Evolutionary conservation across 2,329 filamentous ascomycete species (phyloP).

Genomic region (Xylaria digitata): DNA sequence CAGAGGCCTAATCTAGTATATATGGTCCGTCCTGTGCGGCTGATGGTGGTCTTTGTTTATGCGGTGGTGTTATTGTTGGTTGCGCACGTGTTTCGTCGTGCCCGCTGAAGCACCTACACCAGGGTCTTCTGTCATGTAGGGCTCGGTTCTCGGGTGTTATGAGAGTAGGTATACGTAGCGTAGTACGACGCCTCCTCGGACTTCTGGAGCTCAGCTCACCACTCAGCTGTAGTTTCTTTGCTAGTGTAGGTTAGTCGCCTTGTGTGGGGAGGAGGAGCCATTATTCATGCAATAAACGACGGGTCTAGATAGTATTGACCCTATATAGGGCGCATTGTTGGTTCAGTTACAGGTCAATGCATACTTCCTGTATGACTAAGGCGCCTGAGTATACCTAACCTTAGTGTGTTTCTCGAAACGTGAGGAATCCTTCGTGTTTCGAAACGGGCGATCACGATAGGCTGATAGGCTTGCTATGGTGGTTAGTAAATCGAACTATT

Average conservation of each 20-base stretch:
- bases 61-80: background rate
- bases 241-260: background rate
- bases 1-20: background rate
- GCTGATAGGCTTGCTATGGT: constrained; percentile 24
- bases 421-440: constrained; percentile 29
- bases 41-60: constrained; percentile 8
- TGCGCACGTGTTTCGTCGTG: constrained; percentile 12
- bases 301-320: constrained; percentile 5
- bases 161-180: background rate
- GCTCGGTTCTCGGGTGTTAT: constrained; percentile 6
- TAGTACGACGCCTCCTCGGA: constrained; percentile 17
- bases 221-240: constrained; percentile 22
- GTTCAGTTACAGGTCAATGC: constrained; percentile 7
- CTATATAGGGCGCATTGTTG: constrained; percentile 10
- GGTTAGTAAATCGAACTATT: constrained; percentile 2
- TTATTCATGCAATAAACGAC: constrained; percentile 13
- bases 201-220: constrained; percentile 19
- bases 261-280: constrained; percentile 5
- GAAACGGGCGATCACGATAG: constrained; percentile 27
- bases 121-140: constrained; percentile 21
- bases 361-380: constrained; percentile 15
- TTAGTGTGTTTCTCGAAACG: constrained; percentile 28
- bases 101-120: constrained; percentile 5
- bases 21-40: constrained; percentile 9
- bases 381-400: background rate